Percentiles rank a stretch among this genome's conserved stretches.
phyloP scores from a whole-genome alignment of 495 filamentous ascomycete genomes.

The Glutinoglossum americanum region DNA sequence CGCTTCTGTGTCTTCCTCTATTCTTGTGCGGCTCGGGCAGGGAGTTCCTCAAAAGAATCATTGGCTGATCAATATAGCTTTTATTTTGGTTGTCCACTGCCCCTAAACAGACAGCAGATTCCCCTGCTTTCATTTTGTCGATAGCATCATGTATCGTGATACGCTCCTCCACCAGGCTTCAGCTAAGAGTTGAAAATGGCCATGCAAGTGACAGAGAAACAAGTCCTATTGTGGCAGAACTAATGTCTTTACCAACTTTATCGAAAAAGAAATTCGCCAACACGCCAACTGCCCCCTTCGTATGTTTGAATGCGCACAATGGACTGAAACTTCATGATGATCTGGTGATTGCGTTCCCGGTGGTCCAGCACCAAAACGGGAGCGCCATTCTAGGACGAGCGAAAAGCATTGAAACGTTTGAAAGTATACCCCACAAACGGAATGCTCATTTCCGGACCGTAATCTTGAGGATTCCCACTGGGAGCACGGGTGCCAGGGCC shows the following conservation, averaged over 20 bases:
- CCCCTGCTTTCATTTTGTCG: neutral
- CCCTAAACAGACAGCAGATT: neutral
- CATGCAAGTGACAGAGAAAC: neutral
- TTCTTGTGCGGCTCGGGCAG: neutral
- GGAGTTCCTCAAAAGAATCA: neutral
- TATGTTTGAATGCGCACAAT: neutral
- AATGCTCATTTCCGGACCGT: constrained; percentile 68
- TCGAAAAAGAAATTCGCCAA: neutral
- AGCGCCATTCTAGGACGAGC: constrained; percentile 6
- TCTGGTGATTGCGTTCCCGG: neutral
- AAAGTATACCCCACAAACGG: constrained; percentile 98
- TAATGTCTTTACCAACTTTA: neutral
- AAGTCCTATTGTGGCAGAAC: neutral
- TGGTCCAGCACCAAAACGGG: neutral
- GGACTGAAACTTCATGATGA: neutral
- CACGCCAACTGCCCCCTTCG: neutral
- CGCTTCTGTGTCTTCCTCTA: neutral
- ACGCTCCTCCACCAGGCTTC: neutral
- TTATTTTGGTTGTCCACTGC: neutral
- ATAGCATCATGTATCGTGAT: neutral
- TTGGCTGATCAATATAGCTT: neutral
- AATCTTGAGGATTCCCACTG: constrained; percentile 37
- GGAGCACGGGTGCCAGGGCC: constrained; percentile 40
- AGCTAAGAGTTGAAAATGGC: neutral
- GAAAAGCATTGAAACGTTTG: constrained; percentile 84